Conservation (phyloP, 1,284 basidiomycete species). For the Cutaneotrichosporon daszewskae region DNA sequence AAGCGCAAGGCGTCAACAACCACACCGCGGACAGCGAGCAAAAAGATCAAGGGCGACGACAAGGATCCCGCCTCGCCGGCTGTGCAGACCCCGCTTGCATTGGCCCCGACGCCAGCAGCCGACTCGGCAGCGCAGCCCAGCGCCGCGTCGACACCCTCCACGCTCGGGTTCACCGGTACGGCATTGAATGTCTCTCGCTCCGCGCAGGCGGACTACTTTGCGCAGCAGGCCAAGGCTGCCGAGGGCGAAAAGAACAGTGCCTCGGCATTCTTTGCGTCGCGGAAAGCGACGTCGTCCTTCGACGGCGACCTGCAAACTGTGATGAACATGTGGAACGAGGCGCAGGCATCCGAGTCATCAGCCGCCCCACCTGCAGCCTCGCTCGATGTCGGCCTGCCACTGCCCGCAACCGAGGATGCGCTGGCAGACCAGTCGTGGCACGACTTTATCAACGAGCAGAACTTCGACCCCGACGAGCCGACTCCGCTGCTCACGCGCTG, state of each 20-base stretch:
- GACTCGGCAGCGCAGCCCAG: constrained; percentile 2
- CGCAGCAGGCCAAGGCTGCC: constrained; percentile 15
- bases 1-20: constrained; percentile 17
- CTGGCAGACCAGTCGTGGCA: constrained; percentile 21
- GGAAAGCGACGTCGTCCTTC: constrained; percentile 3
- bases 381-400: background rate
- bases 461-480: constrained; percentile 20
- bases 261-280: constrained; percentile 10
- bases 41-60: constrained; percentile 14
- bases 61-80: constrained; percentile 4
- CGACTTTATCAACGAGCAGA: constrained; percentile 22
- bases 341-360: background rate
- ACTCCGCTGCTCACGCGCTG: constrained; percentile 19
- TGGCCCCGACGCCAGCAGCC: constrained; percentile 1
- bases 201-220: constrained; percentile 18
- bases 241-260: constrained; percentile 9
- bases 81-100: background rate
- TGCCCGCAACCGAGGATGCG: constrained; percentile 12
- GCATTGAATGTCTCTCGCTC: constrained; percentile 10
- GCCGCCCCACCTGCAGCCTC: background rate
- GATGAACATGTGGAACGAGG: constrained; percentile 12
- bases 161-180: constrained; percentile 12
- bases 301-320: constrained; percentile 13
- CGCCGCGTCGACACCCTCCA: constrained; percentile 7
- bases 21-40: constrained; percentile 10